Percentiles rank a stretch among this genome's conserved stretches.
Conservation (phyloP, 2,329 filamentous ascomycete species). For the Plenodomus lindquistii region DNA sequence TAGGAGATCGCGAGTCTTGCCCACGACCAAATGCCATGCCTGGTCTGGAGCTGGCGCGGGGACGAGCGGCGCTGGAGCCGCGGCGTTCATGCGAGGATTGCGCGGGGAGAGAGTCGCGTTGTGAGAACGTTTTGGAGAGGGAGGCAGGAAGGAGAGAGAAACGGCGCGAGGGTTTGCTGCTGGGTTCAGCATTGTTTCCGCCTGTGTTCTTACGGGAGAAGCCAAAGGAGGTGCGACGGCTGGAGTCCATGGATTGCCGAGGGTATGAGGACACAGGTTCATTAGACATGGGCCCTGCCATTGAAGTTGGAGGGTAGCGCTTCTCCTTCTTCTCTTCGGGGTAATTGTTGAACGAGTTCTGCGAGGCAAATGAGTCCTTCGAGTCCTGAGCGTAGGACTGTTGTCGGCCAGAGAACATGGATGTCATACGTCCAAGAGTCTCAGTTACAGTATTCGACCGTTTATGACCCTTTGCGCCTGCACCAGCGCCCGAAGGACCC, state of each 20-base stretch:
- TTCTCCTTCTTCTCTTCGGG: slow-evolving; percentile 61
- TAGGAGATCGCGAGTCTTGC: slow-evolving; percentile 47
- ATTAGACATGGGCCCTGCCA: slow-evolving; percentile 72
- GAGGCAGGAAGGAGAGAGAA: slow-evolving; percentile 57
- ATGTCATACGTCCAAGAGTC: slow-evolving; percentile 80
- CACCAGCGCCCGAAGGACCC: slow-evolving; percentile 16
- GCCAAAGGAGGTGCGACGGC: slow-evolving; percentile 54
- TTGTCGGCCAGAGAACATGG: slow-evolving; percentile 69
- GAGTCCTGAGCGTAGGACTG: slow-evolving; percentile 36
- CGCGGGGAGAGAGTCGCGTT: slow-evolving; percentile 41
- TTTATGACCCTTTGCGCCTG: slow-evolving; percentile 59
- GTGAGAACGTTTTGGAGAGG: slow-evolving; percentile 51
- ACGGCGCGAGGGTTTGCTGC: slow-evolving; percentile 49
- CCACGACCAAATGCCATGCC: slow-evolving; percentile 51
- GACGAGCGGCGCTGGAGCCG: slow-evolving; percentile 30
- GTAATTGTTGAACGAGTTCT: slow-evolving; percentile 53
- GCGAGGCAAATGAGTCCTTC: slow-evolving; percentile 38
- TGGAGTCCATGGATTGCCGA: slow-evolving; percentile 54
- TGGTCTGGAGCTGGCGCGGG: slow-evolving; percentile 38
- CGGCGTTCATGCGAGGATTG: slow-evolving; percentile 39
- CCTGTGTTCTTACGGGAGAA: slow-evolving; percentile 52
- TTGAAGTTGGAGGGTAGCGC: slow-evolving; percentile 87
- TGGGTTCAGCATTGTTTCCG: slow-evolving; percentile 37
- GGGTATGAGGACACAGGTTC: slow-evolving; percentile 51
- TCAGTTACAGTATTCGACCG: slow-evolving; percentile 68